Percentiles rank a stretch among this genome's conserved stretches.
These are phyloP conservation scores for Sclerotinia subarctica DNA, from an alignment of 2,329 filamentous ascomycete species.

Conservation along the genomic window DNA sequence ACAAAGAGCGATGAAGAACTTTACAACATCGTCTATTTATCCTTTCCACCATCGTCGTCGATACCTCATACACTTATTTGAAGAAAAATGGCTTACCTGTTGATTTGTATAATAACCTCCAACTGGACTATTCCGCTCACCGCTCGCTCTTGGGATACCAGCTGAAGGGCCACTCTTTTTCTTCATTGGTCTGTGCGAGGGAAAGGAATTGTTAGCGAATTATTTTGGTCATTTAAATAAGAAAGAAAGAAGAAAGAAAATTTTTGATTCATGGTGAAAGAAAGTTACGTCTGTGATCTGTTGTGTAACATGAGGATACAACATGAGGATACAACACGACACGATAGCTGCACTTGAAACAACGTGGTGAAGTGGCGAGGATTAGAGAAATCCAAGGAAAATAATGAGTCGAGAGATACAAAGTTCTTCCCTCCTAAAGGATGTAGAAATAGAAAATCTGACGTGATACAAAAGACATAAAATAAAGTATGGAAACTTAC, in stretches of 20 bases:
- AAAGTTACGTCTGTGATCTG: conserved; percentile 25
- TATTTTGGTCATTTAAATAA: conserved; percentile 18
- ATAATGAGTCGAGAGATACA: conserved; percentile 3
- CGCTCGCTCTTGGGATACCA: conserved; percentile 63
- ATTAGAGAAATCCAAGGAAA: not conserved
- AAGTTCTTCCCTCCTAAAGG: conserved; percentile 14
- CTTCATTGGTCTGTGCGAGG: conserved; percentile 61
- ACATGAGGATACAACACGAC: conserved; percentile 9
- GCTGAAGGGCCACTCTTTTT: conserved; percentile 61
- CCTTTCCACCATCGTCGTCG: not conserved
- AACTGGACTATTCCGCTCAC: conserved; percentile 61
- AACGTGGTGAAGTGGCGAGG: conserved; percentile 8
- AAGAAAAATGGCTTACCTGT: conserved; percentile 16
- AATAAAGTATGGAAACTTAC: conserved; percentile 48
- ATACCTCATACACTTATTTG: not conserved
- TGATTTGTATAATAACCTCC: conserved; percentile 36
- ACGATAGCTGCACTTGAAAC: conserved; percentile 12
- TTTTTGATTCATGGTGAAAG: not conserved
- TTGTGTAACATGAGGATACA: conserved; percentile 30
- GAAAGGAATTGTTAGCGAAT: conserved; percentile 28
- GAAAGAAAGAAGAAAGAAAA: conserved; percentile 10
- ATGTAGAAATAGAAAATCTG: conserved; percentile 16
- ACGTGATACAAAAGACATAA: conserved; percentile 21
- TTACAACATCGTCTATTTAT: conserved; percentile 16
- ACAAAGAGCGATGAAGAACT: conserved; percentile 18